These are phyloP conservation scores for Dacryopinax primogenitus DNA, from an alignment of 768 basidiomycete species.

Conservation along the genomic window DNA sequence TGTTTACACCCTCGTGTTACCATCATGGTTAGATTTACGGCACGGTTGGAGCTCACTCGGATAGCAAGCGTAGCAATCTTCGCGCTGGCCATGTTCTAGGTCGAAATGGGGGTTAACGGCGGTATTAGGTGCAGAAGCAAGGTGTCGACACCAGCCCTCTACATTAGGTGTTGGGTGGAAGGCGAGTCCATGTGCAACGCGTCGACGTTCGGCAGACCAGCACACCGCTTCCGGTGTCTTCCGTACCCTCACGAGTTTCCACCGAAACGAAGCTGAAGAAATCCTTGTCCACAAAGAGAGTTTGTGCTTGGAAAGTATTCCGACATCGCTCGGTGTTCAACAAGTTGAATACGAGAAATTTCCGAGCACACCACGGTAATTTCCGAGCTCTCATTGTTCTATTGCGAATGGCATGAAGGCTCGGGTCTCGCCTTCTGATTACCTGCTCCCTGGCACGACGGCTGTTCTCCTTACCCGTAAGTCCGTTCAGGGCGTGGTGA, in stretches of 20 bases:
- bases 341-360: too few relatives aligned
- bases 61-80: constrained; percentile 66
- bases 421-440: too few relatives aligned
- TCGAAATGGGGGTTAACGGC: background rate
- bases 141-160: background rate
- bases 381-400: too few relatives aligned
- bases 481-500: too few relatives aligned
- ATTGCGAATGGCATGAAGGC: too few relatives aligned
- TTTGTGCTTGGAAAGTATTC: too few relatives aligned
- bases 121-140: background rate
- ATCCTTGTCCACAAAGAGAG: too few relatives aligned
- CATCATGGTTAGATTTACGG: background rate
- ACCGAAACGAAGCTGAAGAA: too few relatives aligned
- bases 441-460: too few relatives aligned
- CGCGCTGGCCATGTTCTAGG: constrained; percentile 46
- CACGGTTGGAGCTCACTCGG: constrained; percentile 38
- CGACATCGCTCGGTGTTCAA: too few relatives aligned
- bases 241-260: background rate
- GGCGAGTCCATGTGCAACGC: background rate
- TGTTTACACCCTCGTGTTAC: constrained; percentile 21
- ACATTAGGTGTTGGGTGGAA: background rate
- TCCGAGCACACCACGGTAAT: too few relatives aligned
- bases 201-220: background rate
- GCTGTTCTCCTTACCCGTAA: too few relatives aligned
- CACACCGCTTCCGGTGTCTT: background rate